Base-by-base conservation (phyloP, 2,329 filamentous ascomycete genomes). In the Aspergillus ustus region DNA sequence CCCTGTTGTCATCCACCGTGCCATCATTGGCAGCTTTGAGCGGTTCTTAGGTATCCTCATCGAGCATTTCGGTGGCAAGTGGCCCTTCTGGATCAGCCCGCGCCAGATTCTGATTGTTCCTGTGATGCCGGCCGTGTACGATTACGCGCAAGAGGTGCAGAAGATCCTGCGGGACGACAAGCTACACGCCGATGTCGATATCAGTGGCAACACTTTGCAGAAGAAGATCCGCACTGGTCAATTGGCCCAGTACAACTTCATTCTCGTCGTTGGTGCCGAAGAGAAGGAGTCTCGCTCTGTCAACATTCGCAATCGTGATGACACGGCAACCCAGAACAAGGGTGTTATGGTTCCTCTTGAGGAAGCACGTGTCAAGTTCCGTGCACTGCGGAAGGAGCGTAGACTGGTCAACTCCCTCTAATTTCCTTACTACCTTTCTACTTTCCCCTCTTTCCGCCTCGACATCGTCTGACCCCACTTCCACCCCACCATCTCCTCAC, bases 271-370 rank as follows among this genome's bases (percentile, higher is more conserved):
- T 19, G 87, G 87, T 60, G 86, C 85, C 3, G 79, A 86, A 70
- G 87, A 89, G 77, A 84, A 82, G 74, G 82, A 87, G 65, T 78
- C 77, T 20, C 79, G 84, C 61, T 82, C 83, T 4, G 85, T 89
- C 64, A 89, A 89, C 72, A 86, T 89, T 68, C 81, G 87, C 46
- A 89, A 89, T 74, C 80, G 87, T 55, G 87, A 89, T 69, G 85
- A 88, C 67, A 85, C 84, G 19, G 80, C 81, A 46, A 87, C 84
- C 9, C 87, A 89, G 75, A 83, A 85, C 66, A 82, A 85, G 78
- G 87, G 87, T 29, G 82, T 87, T 66, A 80, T 89, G 71, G 77
- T 89, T 37, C 84, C 85, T 13, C 77, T 89, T 3, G 83, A 87
- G 48, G 85, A 85, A 70, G 86, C 82, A 17, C 78, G 88, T 20